Percentiles rank a stretch among this genome's conserved stretches.
Evolutionary conservation across 2,329 filamentous ascomycete genomes (phyloP).

Genomic region (Cercospora berteroae): DNA sequence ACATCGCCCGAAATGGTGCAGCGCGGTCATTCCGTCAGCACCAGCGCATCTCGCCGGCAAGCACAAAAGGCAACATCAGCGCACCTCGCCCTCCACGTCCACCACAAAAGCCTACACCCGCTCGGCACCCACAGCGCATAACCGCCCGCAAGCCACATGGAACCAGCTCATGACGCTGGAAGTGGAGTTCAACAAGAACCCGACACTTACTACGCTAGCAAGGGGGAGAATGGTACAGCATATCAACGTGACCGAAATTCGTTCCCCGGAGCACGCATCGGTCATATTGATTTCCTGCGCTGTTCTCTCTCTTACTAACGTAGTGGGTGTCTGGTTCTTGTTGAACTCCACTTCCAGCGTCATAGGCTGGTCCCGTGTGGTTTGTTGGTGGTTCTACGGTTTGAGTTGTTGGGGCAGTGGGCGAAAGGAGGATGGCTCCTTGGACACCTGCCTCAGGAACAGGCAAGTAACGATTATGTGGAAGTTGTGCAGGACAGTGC

Average conservation of each 20-base stretch:
- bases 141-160: slow-evolving; percentile 92
- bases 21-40: background rate
- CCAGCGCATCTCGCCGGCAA: background rate
- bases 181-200: slow-evolving; percentile 98
- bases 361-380: slow-evolving; percentile 91
- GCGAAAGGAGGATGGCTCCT: slow-evolving; percentile 23
- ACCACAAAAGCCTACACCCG: slow-evolving; percentile 51
- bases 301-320: slow-evolving; percentile 84
- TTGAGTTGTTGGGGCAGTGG: slow-evolving; percentile 68
- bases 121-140: slow-evolving; percentile 96
- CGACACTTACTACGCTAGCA: slow-evolving; percentile 87
- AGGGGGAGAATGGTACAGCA: slow-evolving; percentile 89
- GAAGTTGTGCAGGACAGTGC: too few relatives aligned
- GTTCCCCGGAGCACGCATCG: slow-evolving; percentile 48
- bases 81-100: background rate
- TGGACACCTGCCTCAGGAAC: too few relatives aligned
- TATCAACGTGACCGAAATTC: slow-evolving; percentile 98
- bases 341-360: slow-evolving; percentile 96
- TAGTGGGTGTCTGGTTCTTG: slow-evolving; percentile 97
- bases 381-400: slow-evolving; percentile 90
- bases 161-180: slow-evolving; percentile 92
- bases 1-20: background rate
- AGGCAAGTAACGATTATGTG: too few relatives aligned
- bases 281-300: slow-evolving; percentile 99
- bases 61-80: background rate